Conservation (phyloP, 768 basidiomycete species). For the Multifurca ochricompacta region DNA sequence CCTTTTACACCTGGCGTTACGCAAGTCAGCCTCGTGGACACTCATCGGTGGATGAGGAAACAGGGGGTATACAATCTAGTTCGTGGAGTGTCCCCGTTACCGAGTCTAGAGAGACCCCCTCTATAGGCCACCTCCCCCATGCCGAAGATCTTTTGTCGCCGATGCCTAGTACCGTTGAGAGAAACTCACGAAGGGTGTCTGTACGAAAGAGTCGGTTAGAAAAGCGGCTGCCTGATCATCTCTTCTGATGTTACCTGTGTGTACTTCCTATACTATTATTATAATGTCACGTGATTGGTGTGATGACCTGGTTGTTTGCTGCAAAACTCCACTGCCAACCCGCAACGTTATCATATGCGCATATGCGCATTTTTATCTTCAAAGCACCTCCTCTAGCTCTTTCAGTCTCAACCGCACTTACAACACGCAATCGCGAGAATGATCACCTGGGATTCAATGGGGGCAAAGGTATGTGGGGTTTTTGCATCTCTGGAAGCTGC, state of each 20-base stretch:
- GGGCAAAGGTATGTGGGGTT: constrained; percentile 26
- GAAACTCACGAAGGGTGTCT: constrained; percentile 1
- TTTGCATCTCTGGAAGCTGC: not conserved
- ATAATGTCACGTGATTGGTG: not conserved
- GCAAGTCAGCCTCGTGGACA: constrained; percentile 13
- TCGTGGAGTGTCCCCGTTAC: not conserved
- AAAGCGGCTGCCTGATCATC: constrained; percentile 23
- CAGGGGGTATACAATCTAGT: not conserved
- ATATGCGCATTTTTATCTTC: not conserved
- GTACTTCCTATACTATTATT: not conserved
- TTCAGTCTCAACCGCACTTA: not conserved
- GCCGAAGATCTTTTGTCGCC: not conserved
- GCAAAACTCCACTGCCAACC: too few species aligned
- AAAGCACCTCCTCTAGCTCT: not conserved
- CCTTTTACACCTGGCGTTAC: constrained; percentile 33
- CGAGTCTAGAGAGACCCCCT: not conserved
- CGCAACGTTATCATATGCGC: not conserved
- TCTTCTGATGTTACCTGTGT: constrained; percentile 11
- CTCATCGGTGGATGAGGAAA: not conserved
- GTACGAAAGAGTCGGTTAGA: constrained; percentile 16
- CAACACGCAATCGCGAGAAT: constrained; percentile 11
- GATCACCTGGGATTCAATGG: constrained; percentile 28
- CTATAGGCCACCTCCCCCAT: not conserved
- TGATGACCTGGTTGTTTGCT: not conserved
- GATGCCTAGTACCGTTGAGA: not conserved